A percentile compares a stretch with the other conserved stretches of the same genome.
Conservation (phyloP, 164 flowering plant species). For the Magnolia sinica region DNA sequence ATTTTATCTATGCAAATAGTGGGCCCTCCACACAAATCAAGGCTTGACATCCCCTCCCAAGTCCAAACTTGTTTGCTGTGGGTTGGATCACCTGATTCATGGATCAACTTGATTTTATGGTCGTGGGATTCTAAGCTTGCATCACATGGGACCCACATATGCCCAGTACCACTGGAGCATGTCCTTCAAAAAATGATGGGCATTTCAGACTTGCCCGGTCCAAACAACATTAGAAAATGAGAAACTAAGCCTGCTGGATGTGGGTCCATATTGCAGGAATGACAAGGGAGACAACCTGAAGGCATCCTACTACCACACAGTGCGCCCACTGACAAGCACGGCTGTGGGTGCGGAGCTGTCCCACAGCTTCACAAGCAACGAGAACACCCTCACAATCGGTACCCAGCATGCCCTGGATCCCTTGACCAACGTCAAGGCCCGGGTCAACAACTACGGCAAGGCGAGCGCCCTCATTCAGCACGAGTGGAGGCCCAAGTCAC, state of each 20-base stretch:
- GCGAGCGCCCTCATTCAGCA: conserved; percentile 82
- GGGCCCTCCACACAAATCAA: no score
- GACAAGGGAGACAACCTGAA: conserved; percentile 59
- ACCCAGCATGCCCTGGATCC: conserved; percentile 76
- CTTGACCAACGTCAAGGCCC: conserved; percentile 61
- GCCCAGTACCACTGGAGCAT: no score
- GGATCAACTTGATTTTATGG: no score
- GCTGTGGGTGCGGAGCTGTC: conserved; percentile 82
- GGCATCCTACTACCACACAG: conserved; percentile 71
- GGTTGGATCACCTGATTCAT: no score
- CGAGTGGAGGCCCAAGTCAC: conserved; percentile 78
- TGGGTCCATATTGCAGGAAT: conserved; percentile 40
- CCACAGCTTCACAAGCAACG: conserved; percentile 60
- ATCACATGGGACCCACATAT: no score
- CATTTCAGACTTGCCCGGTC: background rate
- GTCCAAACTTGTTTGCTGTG: no score
- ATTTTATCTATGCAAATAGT: no score
- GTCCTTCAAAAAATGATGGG: background rate
- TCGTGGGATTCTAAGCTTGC: no score
- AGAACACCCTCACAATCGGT: conserved; percentile 73
- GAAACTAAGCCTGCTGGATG: background rate
- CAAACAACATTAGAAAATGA: background rate
- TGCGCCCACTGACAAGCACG: conserved; percentile 58
- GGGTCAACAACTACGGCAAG: conserved; percentile 67
- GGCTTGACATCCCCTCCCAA: no score